A percentile compares a stretch with the other conserved stretches of the same genome.
phyloP scores from a whole-genome alignment of 2,329 filamentous ascomycete species.

The Neofusicoccum parvum region DNA sequence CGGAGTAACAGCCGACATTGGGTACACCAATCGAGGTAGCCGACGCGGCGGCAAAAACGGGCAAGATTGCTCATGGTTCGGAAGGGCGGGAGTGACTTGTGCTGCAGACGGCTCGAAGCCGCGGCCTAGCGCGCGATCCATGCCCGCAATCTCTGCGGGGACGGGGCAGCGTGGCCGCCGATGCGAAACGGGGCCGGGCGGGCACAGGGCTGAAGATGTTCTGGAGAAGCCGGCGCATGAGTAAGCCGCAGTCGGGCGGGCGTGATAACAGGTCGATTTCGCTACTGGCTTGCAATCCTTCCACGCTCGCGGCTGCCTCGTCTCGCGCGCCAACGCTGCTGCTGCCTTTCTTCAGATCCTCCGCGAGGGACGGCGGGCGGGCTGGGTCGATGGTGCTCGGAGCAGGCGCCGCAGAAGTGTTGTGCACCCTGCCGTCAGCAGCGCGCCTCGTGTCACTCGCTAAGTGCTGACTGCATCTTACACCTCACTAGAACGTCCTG shows the following conservation, averaged over 20 bases:
- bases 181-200: neutral
- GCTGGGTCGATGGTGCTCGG: neutral
- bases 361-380: neutral
- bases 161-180: neutral
- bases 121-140: neutral
- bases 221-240: neutral
- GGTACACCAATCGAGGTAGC: neutral
- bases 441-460: conserved; percentile 21
- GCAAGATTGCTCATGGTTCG: neutral
- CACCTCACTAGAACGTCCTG: conserved; percentile 19
- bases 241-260: neutral
- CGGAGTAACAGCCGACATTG: neutral
- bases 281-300: conserved; percentile 3
- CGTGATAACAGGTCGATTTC: conserved; percentile 4
- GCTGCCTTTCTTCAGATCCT: neutral
- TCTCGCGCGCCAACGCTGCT: neutral
- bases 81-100: neutral
- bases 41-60: neutral
- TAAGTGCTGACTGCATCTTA: conserved; percentile 23
- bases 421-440: conserved; percentile 21
- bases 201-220: conserved; percentile 16
- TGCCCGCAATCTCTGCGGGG: conserved; percentile 4
- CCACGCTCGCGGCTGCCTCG: neutral
- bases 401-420: conserved; percentile 2
- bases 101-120: conserved; percentile 4